Evolutionary conservation across 352 stramenopile species (phyloP).

Genomic region (Phytopythium kandeliae): DNA sequence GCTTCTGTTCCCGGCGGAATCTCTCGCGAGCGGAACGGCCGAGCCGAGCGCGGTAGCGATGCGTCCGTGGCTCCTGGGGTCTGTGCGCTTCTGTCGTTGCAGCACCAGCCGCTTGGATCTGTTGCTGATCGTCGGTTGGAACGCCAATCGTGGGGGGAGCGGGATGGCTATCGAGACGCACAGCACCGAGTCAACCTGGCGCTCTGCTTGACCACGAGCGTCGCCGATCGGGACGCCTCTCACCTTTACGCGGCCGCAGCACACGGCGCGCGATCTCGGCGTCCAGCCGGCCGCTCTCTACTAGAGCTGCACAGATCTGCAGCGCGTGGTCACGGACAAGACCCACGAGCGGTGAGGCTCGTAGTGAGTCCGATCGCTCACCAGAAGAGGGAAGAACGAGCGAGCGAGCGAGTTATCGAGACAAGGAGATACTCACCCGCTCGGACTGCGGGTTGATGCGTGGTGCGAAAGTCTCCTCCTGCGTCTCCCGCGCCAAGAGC

Average conservation of each 20-base stretch:
- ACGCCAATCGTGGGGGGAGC: conserved; percentile 19
- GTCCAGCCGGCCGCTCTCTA: conserved; percentile 31
- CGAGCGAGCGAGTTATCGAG: no score
- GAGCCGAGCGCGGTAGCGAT: neutral
- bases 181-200: neutral
- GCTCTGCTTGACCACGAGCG: neutral
- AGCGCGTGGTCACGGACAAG: no score
- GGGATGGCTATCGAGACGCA: conserved; percentile 2
- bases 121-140: conserved; percentile 35
- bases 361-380: no score
- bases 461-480: conserved; percentile 41
- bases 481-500: conserved; percentile 19
- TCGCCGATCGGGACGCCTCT: neutral
- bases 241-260: conserved; percentile 15
- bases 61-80: no score
- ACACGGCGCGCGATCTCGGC: conserved; percentile 17
- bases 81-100: conserved; percentile 20
- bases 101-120: conserved; percentile 30
- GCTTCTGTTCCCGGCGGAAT: conserved; percentile 2
- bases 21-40: neutral
- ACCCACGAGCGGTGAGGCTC: no score
- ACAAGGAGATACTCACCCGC: conserved; percentile 25
- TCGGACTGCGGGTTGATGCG: conserved; percentile 40
- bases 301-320: conserved; percentile 45
- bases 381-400: no score